phyloP scores from a whole-genome alignment of 179 eudicot species.

The Heliamphora pulchella region DNA sequence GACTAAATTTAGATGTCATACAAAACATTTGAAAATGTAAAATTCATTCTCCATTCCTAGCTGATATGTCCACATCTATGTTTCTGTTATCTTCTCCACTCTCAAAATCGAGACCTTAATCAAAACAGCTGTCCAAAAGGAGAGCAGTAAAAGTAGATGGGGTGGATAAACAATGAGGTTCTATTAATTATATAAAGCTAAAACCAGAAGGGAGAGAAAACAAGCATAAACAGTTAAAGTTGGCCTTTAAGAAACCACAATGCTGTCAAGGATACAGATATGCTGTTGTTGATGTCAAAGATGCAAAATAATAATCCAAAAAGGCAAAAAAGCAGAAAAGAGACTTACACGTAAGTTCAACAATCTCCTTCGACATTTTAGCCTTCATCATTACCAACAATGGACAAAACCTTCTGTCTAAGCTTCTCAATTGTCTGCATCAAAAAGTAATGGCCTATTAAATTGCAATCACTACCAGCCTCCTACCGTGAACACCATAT shows the following conservation, averaged over 20 bases:
- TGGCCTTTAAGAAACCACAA: background rate
- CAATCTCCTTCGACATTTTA: conserved; percentile 11
- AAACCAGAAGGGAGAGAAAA: background rate
- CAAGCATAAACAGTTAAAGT: background rate
- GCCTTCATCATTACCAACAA: conserved; percentile 31
- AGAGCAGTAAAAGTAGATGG: background rate
- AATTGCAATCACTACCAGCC: background rate
- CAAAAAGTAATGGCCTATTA: background rate
- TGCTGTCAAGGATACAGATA: background rate
- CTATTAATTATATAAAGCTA: background rate
- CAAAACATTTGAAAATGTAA: background rate
- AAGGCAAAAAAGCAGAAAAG: background rate
- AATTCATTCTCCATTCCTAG: background rate
- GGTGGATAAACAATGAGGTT: background rate
- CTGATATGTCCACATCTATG: background rate
- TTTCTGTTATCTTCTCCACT: background rate
- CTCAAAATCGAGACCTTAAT: background rate
- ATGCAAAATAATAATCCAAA: background rate
- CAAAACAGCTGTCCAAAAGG: background rate
- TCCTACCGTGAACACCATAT: background rate
- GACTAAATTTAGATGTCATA: background rate
- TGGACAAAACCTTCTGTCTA: conserved; percentile 43
- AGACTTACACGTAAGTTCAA: conserved; percentile 20
- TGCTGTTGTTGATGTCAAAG: background rate
- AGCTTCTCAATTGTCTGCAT: conserved; percentile 61